These are phyloP conservation scores for Candida montana DNA, from an alignment of 805 yeast species.

Conservation along the genomic window DNA sequence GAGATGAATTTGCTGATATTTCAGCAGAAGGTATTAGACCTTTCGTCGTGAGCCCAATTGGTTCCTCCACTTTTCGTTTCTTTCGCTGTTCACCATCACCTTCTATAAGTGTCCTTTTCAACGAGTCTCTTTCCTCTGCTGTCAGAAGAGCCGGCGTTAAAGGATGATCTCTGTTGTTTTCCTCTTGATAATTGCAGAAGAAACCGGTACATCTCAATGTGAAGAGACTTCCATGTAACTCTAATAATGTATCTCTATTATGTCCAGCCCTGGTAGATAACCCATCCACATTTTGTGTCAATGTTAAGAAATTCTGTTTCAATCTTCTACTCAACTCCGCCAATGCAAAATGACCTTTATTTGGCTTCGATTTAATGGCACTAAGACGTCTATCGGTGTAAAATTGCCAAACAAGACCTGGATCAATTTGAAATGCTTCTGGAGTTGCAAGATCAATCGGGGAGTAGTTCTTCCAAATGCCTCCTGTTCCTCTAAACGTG, in stretches of 20 bases:
- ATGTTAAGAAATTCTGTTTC: conserved; percentile 46
- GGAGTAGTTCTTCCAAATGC: conserved; percentile 72
- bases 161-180: conserved; percentile 51
- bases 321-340: conserved; percentile 50
- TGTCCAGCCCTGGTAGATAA: conserved; percentile 64
- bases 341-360: conserved; percentile 65
- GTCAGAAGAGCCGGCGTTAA: conserved; percentile 47
- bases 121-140: conserved; percentile 33
- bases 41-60: conserved; percentile 6
- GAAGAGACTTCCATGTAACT: conserved; percentile 78
- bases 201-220: conserved; percentile 71
- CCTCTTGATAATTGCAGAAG: conserved; percentile 56
- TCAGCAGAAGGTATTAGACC: conserved; percentile 5
- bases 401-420: conserved; percentile 88
- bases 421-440: conserved; percentile 79
- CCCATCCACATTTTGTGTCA: conserved; percentile 85
- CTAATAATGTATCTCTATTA: conserved; percentile 44
- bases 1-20: conserved; percentile 28
- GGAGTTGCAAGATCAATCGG: conserved; percentile 87
- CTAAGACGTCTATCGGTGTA: conserved; percentile 62
- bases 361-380: conserved; percentile 67
- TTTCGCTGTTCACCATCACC: conserved; percentile 10
- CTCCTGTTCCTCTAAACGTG: conserved; percentile 67
- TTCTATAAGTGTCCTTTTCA: conserved; percentile 9
- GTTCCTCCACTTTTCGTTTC: conserved; percentile 12